Evolutionary conservation across 2,329 filamentous ascomycete genomes (phyloP).

Genomic region (Phialophora expanda): DNA sequence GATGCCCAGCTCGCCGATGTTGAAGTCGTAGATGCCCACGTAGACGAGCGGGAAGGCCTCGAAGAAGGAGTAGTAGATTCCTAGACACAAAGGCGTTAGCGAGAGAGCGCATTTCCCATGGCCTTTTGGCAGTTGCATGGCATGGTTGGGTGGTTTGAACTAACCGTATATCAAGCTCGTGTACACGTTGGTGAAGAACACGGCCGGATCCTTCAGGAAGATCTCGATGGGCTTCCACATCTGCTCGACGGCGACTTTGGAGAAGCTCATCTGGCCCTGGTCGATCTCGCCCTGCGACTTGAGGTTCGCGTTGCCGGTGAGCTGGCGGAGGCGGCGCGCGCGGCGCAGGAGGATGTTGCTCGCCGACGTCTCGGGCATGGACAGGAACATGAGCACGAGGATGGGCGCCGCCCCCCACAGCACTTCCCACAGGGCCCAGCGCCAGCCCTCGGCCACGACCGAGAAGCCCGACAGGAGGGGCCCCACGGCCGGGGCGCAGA

Average conservation of each 20-base stretch:
- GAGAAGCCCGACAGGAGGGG: slow-evolving; percentile 65
- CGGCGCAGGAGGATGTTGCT: slow-evolving; percentile 66
- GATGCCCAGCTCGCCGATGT: slow-evolving; percentile 62
- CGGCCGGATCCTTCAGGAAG: slow-evolving; percentile 65
- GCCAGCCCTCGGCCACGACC: slow-evolving; percentile 63
- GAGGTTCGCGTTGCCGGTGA: slow-evolving; percentile 62
- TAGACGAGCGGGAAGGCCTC: slow-evolving; percentile 72
- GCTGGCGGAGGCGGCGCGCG: slow-evolving; percentile 64
- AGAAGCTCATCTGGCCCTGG: slow-evolving; percentile 58
- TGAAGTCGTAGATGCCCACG: slow-evolving; percentile 64
- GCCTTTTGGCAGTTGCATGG: too few species aligned
- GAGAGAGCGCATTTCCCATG: not conserved
- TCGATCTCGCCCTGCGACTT: slow-evolving; percentile 69
- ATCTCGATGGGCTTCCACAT: slow-evolving; percentile 66
- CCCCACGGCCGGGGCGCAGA: slow-evolving; percentile 40
- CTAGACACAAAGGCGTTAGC: not conserved
- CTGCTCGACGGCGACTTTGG: slow-evolving; percentile 57
- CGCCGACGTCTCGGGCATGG: slow-evolving; percentile 68
- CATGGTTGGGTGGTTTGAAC: not conserved
- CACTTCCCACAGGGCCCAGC: slow-evolving; percentile 66
- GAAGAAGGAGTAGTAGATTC: slow-evolving; percentile 60
- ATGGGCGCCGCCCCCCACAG: slow-evolving; percentile 66
- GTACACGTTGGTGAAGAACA: slow-evolving; percentile 67
- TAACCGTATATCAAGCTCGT: slow-evolving; percentile 60
- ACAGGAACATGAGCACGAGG: slow-evolving; percentile 65